These are phyloP conservation scores for Xylaria sp. DNA, from an alignment of 2,329 filamentous ascomycete species.

Conservation along the genomic window DNA sequence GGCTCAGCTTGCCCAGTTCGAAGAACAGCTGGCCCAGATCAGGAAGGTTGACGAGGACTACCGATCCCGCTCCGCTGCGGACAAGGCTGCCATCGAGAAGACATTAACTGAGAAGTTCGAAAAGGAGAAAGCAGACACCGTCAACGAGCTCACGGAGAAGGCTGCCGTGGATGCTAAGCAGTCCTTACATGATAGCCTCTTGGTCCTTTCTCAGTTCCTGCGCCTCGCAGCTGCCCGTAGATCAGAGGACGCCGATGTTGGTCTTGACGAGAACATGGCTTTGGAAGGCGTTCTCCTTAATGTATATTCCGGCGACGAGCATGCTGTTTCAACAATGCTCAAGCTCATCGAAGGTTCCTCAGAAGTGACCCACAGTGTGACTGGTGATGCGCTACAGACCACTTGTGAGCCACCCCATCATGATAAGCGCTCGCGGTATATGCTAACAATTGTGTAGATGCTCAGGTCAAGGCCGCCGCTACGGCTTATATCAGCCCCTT, in stretches of 20 bases:
- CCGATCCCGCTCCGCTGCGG: conserved; percentile 67
- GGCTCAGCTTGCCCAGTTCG: conserved; percentile 73
- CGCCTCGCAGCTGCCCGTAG: conserved; percentile 81
- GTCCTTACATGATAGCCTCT: conserved; percentile 71
- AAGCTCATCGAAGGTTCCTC: conserved; percentile 79
- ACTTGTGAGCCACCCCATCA: conserved; percentile 70
- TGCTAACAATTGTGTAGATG: conserved; percentile 57
- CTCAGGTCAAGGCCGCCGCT: conserved; percentile 67
- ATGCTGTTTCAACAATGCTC: conserved; percentile 78
- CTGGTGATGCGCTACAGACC: conserved; percentile 72
- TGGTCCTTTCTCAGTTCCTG: conserved; percentile 82
- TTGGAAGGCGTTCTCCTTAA: conserved; percentile 82
- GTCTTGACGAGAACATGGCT: conserved; percentile 78
- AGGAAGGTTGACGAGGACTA: conserved; percentile 81
- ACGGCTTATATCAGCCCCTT: conserved; percentile 60
- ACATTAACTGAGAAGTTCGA: conserved; percentile 62
- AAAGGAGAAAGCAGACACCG: conserved; percentile 65
- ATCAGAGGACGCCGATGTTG: conserved; percentile 73
- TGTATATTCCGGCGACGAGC: conserved; percentile 82
- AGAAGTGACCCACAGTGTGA: conserved; percentile 73
- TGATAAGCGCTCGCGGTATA: conserved; percentile 10
- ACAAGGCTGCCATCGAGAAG: conserved; percentile 71
- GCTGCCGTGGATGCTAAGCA: conserved; percentile 64
- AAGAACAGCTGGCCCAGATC: conserved; percentile 79
- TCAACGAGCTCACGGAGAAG: conserved; percentile 66